Evolutionary conservation across 179 eudicot species (phyloP).

Genomic region (Pouteria campechiana): DNA sequence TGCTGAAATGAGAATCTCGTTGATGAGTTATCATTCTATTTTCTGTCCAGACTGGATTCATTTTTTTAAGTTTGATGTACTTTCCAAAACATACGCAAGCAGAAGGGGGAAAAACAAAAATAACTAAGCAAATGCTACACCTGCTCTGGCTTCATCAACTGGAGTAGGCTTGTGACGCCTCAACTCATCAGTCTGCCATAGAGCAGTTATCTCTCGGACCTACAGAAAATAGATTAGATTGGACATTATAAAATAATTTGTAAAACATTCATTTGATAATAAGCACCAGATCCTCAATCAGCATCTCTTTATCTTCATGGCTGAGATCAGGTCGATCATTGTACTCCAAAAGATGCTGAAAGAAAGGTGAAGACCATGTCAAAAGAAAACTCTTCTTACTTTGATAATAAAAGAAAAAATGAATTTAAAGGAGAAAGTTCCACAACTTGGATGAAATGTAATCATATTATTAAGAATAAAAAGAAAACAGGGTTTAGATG

Average conservation of each 20-base stretch:
- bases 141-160: constrained; percentile 94
- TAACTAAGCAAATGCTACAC: constrained; percentile 15
- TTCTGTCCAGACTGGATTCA: too few species aligned
- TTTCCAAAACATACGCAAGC: too few species aligned
- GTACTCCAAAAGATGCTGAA: constrained; percentile 84
- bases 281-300: constrained; percentile 85
- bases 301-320: constrained; percentile 72
- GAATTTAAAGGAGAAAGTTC: too few species aligned
- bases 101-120: too few species aligned
- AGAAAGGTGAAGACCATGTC: not conserved
- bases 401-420: too few species aligned
- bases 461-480: too few species aligned
- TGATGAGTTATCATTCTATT: too few species aligned
- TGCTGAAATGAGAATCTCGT: too few species aligned
- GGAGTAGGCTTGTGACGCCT: constrained; percentile 93
- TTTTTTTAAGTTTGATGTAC: too few species aligned
- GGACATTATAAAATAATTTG: not conserved
- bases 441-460: too few species aligned
- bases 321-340: constrained; percentile 79
- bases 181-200: constrained; percentile 96
- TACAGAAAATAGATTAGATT: constrained; percentile 9
- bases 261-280: not conserved
- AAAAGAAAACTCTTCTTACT: too few species aligned
- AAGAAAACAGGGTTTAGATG: too few species aligned
- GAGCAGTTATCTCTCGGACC: constrained; percentile 86